A percentile compares a stretch with the other conserved stretches of the same genome.
Evolutionary conservation across 2,329 filamentous ascomycete species (phyloP).

Genomic region (Fusarium tupiense): DNA sequence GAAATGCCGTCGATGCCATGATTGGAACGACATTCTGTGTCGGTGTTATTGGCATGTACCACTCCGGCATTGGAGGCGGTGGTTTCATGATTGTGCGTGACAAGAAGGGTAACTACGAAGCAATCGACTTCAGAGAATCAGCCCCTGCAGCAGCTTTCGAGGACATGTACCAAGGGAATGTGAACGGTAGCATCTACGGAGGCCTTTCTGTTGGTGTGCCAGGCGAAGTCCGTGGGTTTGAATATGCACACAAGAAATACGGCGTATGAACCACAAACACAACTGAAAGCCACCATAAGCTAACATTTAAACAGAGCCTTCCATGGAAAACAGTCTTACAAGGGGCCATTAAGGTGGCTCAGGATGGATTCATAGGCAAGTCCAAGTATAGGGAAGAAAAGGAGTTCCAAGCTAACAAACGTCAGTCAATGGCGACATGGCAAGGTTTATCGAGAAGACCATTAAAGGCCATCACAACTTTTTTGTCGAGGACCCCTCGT

Average conservation of each 20-base stretch:
- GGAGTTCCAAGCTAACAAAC: constrained; percentile 29
- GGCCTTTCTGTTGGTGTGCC: constrained; percentile 79
- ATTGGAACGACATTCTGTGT: constrained; percentile 80
- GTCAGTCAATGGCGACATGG: constrained; percentile 74
- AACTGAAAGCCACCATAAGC: neutral
- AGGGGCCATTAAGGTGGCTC: constrained; percentile 78
- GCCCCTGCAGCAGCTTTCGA: constrained; percentile 83
- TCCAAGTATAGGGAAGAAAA: neutral
- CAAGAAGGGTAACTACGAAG: constrained; percentile 79
- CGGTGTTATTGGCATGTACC: constrained; percentile 80
- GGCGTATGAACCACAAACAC: constrained; percentile 57
- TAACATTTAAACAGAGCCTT: constrained; percentile 53
- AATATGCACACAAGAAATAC: constrained; percentile 79
- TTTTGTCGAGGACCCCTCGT: constrained; percentile 77
- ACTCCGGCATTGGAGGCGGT: constrained; percentile 86
- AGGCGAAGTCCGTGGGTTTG: constrained; percentile 80
- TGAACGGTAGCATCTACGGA: constrained; percentile 72
- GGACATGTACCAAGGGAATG: constrained; percentile 85
- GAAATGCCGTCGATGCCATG: constrained; percentile 81
- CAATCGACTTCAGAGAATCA: constrained; percentile 89
- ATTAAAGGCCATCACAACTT: constrained; percentile 62
- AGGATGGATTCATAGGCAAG: constrained; percentile 71
- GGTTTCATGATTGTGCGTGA: constrained; percentile 87
- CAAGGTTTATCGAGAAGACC: constrained; percentile 74
- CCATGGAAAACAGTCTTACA: constrained; percentile 77